Evolutionary conservation across 2,329 filamentous ascomycete species (phyloP).

Genomic region (Aspergillus ruber): DNA sequence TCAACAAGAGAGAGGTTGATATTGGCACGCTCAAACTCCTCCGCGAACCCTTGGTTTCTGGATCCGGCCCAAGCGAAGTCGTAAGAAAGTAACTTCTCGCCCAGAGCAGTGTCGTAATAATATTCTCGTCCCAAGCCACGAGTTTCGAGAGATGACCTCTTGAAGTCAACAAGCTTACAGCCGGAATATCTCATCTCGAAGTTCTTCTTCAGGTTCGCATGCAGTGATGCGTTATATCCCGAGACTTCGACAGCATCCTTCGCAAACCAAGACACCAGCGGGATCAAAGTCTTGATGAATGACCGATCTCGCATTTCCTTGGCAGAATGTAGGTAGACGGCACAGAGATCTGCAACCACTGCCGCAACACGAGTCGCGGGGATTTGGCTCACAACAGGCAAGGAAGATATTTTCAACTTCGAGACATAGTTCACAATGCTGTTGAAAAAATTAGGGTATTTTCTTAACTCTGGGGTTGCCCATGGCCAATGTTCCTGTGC

Average conservation of each 20-base stretch:
- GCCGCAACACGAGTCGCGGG: conserved; percentile 67
- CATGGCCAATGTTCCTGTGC: conserved; percentile 95
- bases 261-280: conserved; percentile 71
- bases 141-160: conserved; percentile 62
- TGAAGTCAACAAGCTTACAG: conserved; percentile 70
- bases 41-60: conserved; percentile 65
- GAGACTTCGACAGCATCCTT: conserved; percentile 71
- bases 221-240: conserved; percentile 80
- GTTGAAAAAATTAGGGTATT: conserved; percentile 66
- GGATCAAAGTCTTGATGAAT: conserved; percentile 65
- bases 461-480: conserved; percentile 74
- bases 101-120: conserved; percentile 75
- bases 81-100: conserved; percentile 67
- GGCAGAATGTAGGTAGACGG: conserved; percentile 82
- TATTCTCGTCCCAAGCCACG: conserved; percentile 67
- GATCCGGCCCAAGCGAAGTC: conserved; percentile 69
- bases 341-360: conserved; percentile 77
- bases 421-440: conserved; percentile 65
- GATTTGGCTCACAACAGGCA: conserved; percentile 41
- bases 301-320: conserved; percentile 65
- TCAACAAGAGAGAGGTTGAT: conserved; percentile 86
- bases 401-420: conserved; percentile 51
- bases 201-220: conserved; percentile 78
- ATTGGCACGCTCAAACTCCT: conserved; percentile 82
- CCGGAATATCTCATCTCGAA: conserved; percentile 70